Percentiles rank a stretch among this genome's conserved stretches.
Conservation (phyloP, 306 rosid species). For the Cucumis melo region DNA sequence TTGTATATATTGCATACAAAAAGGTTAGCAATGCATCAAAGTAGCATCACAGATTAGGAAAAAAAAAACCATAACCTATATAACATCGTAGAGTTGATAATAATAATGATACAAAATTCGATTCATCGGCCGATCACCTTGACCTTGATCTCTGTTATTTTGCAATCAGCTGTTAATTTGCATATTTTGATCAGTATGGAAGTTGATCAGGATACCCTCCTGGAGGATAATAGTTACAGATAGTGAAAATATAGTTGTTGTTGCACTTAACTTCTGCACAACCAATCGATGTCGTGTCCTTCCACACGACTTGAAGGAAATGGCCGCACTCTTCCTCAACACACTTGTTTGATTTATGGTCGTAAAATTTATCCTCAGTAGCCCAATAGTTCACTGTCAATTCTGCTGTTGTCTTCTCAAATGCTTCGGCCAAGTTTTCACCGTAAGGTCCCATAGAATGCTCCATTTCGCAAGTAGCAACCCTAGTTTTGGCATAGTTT, state of each 20-base stretch:
- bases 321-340: conserved; percentile 8
- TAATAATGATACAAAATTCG: too few relatives aligned
- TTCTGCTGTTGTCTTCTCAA: neutral
- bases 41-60: too few relatives aligned
- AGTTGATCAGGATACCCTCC: neutral
- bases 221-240: conserved; percentile 15
- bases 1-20: too few relatives aligned
- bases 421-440: conserved; percentile 17
- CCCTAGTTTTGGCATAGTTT: neutral
- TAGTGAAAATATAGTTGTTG: conserved; percentile 5
- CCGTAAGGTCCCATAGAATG: conserved; percentile 22
- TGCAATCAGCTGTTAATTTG: too few relatives aligned
- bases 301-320: conserved; percentile 20
- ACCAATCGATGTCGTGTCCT: conserved; percentile 3
- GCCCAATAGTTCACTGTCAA: conserved; percentile 8
- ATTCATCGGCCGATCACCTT: too few relatives aligned
- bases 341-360: conserved; percentile 1
- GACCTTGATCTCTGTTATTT: too few relatives aligned
- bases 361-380: conserved; percentile 13
- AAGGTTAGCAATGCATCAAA: too few relatives aligned
- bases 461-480: neutral
- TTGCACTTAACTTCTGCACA: conserved; percentile 22
- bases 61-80: too few relatives aligned
- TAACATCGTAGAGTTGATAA: too few relatives aligned
- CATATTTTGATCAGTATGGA: neutral